Conservation (phyloP, 2,329 filamentous ascomycete genomes). For the Coleophoma eucalyptorum region DNA sequence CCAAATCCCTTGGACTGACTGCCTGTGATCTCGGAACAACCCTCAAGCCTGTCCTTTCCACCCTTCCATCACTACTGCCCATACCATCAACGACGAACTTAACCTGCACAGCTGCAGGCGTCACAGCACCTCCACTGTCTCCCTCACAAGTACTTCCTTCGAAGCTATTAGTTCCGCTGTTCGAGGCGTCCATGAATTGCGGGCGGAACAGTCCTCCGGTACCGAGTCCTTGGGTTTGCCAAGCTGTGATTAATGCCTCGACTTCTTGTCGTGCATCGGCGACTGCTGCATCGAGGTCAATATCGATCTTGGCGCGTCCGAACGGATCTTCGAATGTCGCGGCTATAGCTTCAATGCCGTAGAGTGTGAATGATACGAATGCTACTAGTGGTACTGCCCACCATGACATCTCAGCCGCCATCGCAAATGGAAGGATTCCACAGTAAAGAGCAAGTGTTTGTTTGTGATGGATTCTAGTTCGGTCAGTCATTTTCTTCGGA, state of each 20-base stretch:
- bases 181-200: not conserved
- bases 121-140: not conserved
- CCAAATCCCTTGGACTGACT: not conserved
- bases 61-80: not conserved
- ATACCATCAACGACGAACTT: not conserved
- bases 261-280: conserved; percentile 57
- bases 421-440: conserved; percentile 57
- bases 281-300: conserved; percentile 64
- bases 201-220: conserved; percentile 20
- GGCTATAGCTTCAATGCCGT: conserved; percentile 55
- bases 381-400: conserved; percentile 56
- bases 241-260: conserved; percentile 53
- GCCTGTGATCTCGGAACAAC: not conserved
- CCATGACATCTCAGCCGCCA: conserved; percentile 60
- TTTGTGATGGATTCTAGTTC: conserved; percentile 54
- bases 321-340: conserved; percentile 60
- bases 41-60: not conserved
- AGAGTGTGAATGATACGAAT: conserved; percentile 59
- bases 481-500: not conserved
- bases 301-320: conserved; percentile 62
- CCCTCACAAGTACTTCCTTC: not conserved
- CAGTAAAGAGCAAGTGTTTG: conserved; percentile 61
- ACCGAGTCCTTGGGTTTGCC: conserved; percentile 32
- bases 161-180: not conserved
- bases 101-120: not conserved